phyloP scores from a whole-genome alignment of 1,284 basidiomycete species.

The Marasmius tenuissimus region DNA sequence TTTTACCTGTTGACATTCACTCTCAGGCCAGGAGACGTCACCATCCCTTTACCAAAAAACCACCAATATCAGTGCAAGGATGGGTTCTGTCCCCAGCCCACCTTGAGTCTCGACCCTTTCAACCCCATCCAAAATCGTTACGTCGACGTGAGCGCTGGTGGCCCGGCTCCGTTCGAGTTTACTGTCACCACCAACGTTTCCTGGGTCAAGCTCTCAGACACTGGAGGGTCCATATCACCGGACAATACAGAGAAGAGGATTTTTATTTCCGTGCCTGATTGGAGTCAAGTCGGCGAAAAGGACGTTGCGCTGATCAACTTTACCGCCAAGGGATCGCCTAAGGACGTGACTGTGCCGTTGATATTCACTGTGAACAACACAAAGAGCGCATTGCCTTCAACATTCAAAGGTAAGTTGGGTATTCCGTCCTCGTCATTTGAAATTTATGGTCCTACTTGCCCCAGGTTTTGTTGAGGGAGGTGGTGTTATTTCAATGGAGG shows the following conservation, averaged over 20 bases:
- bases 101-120: constrained; percentile 53
- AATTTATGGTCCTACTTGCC: background rate
- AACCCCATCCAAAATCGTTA: constrained; percentile 51
- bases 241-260: constrained; percentile 53
- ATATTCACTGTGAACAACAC: background rate
- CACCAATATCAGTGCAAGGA: constrained; percentile 53
- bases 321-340: background rate
- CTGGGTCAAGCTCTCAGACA: constrained; percentile 53
- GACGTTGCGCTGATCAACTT: constrained; percentile 16
- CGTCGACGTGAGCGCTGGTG: constrained; percentile 63
- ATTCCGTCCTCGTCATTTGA: too few species aligned
- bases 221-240: constrained; percentile 50
- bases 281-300: constrained; percentile 48
- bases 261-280: constrained; percentile 55
- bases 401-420: background rate
- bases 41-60: constrained; percentile 54
- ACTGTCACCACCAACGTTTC: constrained; percentile 47
- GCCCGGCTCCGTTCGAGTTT: constrained; percentile 58
- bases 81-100: constrained; percentile 53
- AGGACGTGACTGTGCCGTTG: background rate
- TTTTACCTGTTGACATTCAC: background rate
- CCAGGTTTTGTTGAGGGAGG: constrained; percentile 65
- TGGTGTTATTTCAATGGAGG: constrained; percentile 66
- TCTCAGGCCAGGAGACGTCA: background rate
- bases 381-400: background rate